phyloP scores from a whole-genome alignment of 768 basidiomycete genomes.

The Boletales sp. region DNA sequence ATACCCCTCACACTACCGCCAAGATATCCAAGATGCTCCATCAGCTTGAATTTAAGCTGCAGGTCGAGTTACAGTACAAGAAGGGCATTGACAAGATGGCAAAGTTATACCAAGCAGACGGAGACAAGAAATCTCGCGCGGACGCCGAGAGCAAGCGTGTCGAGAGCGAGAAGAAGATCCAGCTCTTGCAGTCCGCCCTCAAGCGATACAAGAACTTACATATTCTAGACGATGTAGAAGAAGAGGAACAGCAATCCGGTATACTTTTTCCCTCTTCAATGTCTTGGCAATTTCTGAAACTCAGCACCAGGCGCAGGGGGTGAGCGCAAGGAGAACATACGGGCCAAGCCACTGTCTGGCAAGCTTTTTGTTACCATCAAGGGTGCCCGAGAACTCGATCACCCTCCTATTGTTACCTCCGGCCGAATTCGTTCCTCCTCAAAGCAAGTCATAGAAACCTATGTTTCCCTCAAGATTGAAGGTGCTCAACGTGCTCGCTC shows the following conservation, averaged over 20 bases:
- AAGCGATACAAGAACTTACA: slow-evolving; percentile 96
- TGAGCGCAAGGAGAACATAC: slow-evolving; percentile 88
- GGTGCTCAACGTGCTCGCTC: slow-evolving; percentile 90
- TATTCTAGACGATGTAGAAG: slow-evolving; percentile 84
- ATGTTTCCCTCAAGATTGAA: slow-evolving; percentile 93
- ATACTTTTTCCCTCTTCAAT: slow-evolving; percentile 13
- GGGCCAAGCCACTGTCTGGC: slow-evolving; percentile 91
- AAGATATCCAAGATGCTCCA: slow-evolving; percentile 98
- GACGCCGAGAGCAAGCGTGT: slow-evolving; percentile 93
- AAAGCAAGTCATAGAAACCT: slow-evolving; percentile 76
- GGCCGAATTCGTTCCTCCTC: slow-evolving; percentile 71
- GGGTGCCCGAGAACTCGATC: slow-evolving; percentile 91
- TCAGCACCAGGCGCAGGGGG: slow-evolving; percentile 56
- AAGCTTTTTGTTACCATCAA: slow-evolving; percentile 86
- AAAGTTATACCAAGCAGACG: slow-evolving; percentile 92
- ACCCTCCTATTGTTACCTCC: slow-evolving; percentile 69
- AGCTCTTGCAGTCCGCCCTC: slow-evolving; percentile 84
- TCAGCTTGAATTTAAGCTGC: slow-evolving; percentile 98
- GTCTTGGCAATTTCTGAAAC: slow-evolving; percentile 24
- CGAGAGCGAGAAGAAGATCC: slow-evolving; percentile 96
- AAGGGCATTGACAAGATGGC: slow-evolving; percentile 99
- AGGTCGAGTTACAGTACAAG: slow-evolving; percentile 98
- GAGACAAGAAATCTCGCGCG: slow-evolving; percentile 91
- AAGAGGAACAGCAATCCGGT: slow-evolving; percentile 75
- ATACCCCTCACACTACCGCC: slow-evolving; percentile 91